Percentiles rank a stretch among this genome's conserved stretches.
phyloP scores from a whole-genome alignment of 257 asterid species.

The Solanum dulcamara region DNA sequence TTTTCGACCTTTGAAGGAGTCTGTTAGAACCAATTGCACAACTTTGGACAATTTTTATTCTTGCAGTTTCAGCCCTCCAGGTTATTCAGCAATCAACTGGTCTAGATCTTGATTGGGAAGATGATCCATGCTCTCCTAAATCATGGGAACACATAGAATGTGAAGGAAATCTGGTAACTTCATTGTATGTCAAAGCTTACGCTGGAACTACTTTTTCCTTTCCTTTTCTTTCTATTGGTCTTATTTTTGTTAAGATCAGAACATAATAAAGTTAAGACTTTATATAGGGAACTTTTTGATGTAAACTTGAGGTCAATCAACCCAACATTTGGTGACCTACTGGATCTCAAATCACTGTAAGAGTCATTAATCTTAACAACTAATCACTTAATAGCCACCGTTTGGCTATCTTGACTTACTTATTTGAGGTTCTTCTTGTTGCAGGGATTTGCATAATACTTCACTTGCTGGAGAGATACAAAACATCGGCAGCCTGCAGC shows the following conservation, averaged over 20 bases:
- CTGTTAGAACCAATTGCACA: not conserved
- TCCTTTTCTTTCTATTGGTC: not conserved
- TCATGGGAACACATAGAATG: conserved; percentile 80
- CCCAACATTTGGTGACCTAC: conserved; percentile 72
- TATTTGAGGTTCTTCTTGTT: not conserved
- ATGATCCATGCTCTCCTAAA: conserved; percentile 82
- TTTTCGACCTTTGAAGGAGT: not conserved
- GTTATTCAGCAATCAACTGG: conserved; percentile 76
- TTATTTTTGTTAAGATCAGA: not conserved
- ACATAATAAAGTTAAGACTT: not conserved
- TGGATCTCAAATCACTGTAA: conserved; percentile 79
- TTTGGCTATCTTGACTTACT: not conserved
- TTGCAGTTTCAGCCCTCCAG: conserved; percentile 82
- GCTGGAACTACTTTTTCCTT: not conserved
- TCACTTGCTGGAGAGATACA: conserved; percentile 83
- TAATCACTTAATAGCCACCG: not conserved
- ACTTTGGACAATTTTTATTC: not conserved
- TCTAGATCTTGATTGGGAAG: conserved; percentile 72
- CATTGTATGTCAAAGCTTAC: conserved; percentile 32
- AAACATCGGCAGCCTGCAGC: conserved; percentile 78
- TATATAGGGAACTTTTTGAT: conserved; percentile 54
- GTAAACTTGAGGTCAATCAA: conserved; percentile 69
- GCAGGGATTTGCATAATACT: conserved; percentile 82
- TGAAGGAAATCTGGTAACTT: conserved; percentile 73
- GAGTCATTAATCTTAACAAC: conserved; percentile 1